phyloP scores from a whole-genome alignment of 495 filamentous ascomycete genomes.

The Tuber magnatum region DNA sequence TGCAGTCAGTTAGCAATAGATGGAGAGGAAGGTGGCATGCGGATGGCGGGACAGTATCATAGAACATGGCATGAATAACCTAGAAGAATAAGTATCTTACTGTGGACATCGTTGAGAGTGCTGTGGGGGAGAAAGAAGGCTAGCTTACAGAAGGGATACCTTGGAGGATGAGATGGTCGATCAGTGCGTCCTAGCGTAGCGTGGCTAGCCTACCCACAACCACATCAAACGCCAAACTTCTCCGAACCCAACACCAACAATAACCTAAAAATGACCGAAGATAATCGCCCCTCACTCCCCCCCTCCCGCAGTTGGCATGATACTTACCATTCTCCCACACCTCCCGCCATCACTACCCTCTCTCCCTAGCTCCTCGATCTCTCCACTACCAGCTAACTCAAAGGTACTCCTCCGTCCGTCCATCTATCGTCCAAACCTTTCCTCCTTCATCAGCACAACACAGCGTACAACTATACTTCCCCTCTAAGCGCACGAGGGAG shows the following conservation, averaged over 20 bases:
- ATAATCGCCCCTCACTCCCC: not conserved
- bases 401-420: not conserved
- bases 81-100: not conserved
- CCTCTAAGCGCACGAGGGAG: not conserved
- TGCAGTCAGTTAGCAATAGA: not conserved
- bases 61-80: not conserved
- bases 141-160: not conserved
- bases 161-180: not conserved
- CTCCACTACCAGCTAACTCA: not conserved
- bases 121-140: not conserved
- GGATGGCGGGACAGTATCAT: not conserved
- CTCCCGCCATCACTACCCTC: not conserved
- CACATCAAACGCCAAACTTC: not conserved
- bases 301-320: not conserved
- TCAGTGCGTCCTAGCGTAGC: not conserved
- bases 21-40: not conserved
- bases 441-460: not conserved
- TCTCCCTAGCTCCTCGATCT: not conserved
- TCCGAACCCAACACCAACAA: not conserved
- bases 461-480: not conserved
- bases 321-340: not conserved
- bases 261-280: not conserved
- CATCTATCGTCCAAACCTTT: not conserved
- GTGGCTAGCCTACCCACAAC: not conserved
- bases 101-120: not conserved